Evolutionary conservation across 495 filamentous ascomycete genomes (phyloP).

Genomic region (Hyaloscypha variabilis): DNA sequence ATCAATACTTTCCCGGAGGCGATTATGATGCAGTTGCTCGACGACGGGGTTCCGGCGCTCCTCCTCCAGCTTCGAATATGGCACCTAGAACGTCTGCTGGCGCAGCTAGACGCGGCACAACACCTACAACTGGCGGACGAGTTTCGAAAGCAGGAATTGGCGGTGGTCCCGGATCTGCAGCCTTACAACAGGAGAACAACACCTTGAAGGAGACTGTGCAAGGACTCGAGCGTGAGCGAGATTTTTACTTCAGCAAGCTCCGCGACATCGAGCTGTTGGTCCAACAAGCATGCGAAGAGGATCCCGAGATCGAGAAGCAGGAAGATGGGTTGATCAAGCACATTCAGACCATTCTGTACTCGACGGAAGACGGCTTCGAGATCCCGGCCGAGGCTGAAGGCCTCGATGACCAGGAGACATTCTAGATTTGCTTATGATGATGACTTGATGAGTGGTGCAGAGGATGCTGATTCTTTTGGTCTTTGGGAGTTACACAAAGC

Average conservation of each 20-base stretch:
- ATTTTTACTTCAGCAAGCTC: constrained; percentile 99
- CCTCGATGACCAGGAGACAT: constrained; percentile 75
- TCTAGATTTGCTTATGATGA: constrained; percentile 47
- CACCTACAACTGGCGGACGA: constrained; percentile 66
- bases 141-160: constrained; percentile 51
- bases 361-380: constrained; percentile 90
- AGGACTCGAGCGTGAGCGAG: constrained; percentile 90
- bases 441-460: constrained; percentile 15
- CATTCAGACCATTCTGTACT: constrained; percentile 96
- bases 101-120: constrained; percentile 70
- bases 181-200: constrained; percentile 76
- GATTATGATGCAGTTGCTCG: constrained; percentile 91
- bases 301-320: constrained; percentile 89
- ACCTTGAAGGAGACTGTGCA: constrained; percentile 83
- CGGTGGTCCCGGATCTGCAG: constrained; percentile 61
- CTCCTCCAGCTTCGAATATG: constrained; percentile 48
- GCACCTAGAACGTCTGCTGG: constrained; percentile 50
- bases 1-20: constrained; percentile 94
- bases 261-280: constrained; percentile 94
- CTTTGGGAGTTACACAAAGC: constrained; percentile 29
- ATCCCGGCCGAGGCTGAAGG: constrained; percentile 72
- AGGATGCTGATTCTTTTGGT: constrained; percentile 21
- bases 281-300: constrained; percentile 86
- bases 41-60: constrained; percentile 75
- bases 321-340: constrained; percentile 89